Conservation (phyloP, 1,284 basidiomycete genomes). For the Stygiomarasmius scandens region DNA sequence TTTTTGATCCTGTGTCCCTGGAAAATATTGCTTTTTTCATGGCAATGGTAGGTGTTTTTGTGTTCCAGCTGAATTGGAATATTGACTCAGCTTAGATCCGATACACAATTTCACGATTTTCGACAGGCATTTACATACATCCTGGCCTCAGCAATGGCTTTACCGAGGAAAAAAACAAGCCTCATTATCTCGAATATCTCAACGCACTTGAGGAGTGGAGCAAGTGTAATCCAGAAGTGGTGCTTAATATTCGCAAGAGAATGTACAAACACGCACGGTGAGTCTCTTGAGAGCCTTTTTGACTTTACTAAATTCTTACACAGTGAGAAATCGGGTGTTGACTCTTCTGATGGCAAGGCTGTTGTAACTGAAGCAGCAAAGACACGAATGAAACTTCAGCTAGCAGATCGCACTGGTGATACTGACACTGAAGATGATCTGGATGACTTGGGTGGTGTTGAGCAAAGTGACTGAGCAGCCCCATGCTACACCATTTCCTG, state of each 20-base stretch:
- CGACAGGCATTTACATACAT: slow-evolving; percentile 1
- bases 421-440: background rate
- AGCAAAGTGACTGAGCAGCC: too few relatives aligned
- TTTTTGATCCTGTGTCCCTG: slow-evolving; percentile 8
- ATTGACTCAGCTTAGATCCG: background rate
- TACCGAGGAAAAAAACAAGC: background rate
- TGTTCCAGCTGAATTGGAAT: background rate
- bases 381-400: background rate
- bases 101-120: background rate
- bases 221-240: background rate
- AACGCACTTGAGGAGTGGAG: slow-evolving; percentile 5
- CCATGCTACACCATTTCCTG: too few relatives aligned
- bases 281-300: background rate
- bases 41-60: slow-evolving; percentile 1
- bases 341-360: background rate
- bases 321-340: background rate
- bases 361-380: background rate
- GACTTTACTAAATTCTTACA: background rate
- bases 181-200: background rate
- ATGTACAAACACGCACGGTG: slow-evolving; percentile 6
- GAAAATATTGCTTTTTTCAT: slow-evolving; percentile 5
- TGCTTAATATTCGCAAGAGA: slow-evolving; percentile 3
- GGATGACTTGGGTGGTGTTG: too few relatives aligned
- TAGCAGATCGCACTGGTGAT: background rate
- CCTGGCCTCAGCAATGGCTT: background rate